Evolutionary conservation across 192 early-diverging fungal genomes (phyloP).

Genomic region (Lunasporangiospora selenospora): DNA sequence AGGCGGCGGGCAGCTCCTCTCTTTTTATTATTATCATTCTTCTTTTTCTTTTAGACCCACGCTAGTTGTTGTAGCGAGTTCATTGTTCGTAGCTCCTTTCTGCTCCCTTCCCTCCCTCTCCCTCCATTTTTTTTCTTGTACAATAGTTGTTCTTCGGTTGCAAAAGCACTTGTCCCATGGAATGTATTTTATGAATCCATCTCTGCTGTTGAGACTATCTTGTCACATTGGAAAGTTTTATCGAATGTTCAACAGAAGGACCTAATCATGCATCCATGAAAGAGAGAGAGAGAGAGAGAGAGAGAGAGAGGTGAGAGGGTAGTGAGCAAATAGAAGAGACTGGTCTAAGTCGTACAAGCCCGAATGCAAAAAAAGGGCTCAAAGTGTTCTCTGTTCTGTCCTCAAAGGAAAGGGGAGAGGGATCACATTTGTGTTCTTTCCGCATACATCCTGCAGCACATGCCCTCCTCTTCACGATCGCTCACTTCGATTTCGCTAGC

Average conservation of each 20-base stretch:
- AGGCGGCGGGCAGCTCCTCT: not conserved
- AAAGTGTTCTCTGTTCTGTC: not conserved
- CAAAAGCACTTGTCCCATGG: no score
- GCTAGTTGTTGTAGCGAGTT: not conserved
- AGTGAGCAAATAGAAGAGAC: not conserved
- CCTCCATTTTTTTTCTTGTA: not conserved
- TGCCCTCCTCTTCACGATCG: no score
- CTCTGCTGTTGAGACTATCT: not conserved
- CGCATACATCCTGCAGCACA: no score
- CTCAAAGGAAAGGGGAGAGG: not conserved
- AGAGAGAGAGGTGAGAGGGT: not conserved
- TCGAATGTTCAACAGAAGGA: not conserved
- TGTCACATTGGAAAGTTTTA: not conserved
- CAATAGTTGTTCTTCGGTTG: no score
- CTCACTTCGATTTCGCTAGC: no score
- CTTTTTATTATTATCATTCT: no score
- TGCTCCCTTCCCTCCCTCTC: constrained; percentile 3
- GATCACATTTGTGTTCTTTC: not conserved
- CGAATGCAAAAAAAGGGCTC: not conserved
- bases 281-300: not conserved
- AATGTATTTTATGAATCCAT: no score
- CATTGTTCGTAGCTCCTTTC: not conserved
- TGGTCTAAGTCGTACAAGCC: not conserved
- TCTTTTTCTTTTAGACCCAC: no score
- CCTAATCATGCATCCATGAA: not conserved